Evolutionary conservation across 73 alveolate species (phyloP).

Genomic region (Paramecium sexaurelia): DNA sequence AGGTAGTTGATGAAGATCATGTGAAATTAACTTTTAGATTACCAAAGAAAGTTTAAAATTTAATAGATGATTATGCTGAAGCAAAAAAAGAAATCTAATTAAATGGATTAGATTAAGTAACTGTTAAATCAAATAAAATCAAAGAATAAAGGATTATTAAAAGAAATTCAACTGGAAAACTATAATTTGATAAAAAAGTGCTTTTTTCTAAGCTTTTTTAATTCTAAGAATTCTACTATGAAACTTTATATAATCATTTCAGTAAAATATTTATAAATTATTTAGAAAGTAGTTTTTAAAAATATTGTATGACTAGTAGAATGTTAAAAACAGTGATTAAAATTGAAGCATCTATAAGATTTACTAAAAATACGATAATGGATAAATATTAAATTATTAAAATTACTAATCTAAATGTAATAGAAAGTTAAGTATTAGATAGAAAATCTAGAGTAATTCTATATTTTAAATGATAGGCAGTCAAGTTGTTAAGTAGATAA

Average conservation of each 20-base stretch:
- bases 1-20: not conserved
- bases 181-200: not conserved
- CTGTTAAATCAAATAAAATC: not conserved
- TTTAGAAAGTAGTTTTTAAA: not conserved
- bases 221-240: not conserved
- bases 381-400: not conserved
- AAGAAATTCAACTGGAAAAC: not conserved
- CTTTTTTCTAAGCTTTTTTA: not conserved
- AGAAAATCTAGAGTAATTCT: not conserved
- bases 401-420: not conserved
- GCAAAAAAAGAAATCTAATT: not conserved
- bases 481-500: not conserved
- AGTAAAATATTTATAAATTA: not conserved
- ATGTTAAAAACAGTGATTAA: not conserved
- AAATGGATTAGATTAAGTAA: not conserved
- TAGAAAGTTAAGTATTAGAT: not conserved
- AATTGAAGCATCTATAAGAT: not conserved
- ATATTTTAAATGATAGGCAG: not conserved
- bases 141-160: not conserved
- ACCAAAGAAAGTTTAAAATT: not conserved
- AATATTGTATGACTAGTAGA: not conserved
- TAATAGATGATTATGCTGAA: not conserved
- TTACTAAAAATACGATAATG: not conserved
- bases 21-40: not conserved
- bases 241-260: not conserved